A percentile compares a stretch with the other conserved stretches of the same genome.
These are phyloP conservation scores for Hypoxylon sp. DNA, from an alignment of 2,329 filamentous ascomycete species.

Conservation along the genomic window DNA sequence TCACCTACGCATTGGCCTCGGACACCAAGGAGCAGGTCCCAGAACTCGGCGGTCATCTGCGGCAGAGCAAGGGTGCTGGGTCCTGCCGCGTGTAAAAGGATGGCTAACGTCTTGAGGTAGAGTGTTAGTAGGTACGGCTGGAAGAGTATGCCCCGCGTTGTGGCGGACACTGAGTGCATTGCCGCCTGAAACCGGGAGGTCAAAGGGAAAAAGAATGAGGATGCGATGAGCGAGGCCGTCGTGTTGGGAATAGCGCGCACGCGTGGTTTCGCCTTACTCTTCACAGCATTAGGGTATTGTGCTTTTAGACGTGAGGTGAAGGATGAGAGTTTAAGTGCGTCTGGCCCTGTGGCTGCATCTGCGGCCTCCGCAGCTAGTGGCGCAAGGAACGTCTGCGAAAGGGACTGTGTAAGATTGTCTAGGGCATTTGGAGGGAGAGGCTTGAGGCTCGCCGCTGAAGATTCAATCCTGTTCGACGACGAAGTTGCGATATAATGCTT, in stretches of 20 bases:
- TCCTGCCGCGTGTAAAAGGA: slow-evolving; percentile 87
- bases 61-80: slow-evolving; percentile 82
- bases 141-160: slow-evolving; percentile 73
- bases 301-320: slow-evolving; percentile 85
- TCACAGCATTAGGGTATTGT: slow-evolving; percentile 61
- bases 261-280: slow-evolving; percentile 57
- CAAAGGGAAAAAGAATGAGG: slow-evolving; percentile 88
- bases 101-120: slow-evolving; percentile 87
- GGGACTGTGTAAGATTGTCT: slow-evolving; percentile 74
- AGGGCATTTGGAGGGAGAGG: slow-evolving; percentile 72
- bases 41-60: slow-evolving; percentile 86
- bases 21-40: slow-evolving; percentile 83
- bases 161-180: slow-evolving; percentile 59
- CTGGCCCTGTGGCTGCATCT: slow-evolving; percentile 83
- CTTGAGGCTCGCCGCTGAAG: slow-evolving; percentile 61
- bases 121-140: slow-evolving; percentile 82
- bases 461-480: slow-evolving; percentile 45
- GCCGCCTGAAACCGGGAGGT: slow-evolving; percentile 83
- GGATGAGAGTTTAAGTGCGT: slow-evolving; percentile 88
- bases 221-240: slow-evolving; percentile 80
- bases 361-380: slow-evolving; percentile 87
- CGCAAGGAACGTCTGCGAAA: slow-evolving; percentile 81
- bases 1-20: slow-evolving; percentile 73
- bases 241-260: slow-evolving; percentile 78
- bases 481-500: slow-evolving; percentile 71